Conservation (phyloP, 2,329 filamentous ascomycete genomes). For the Trichoderma lentiforme region DNA sequence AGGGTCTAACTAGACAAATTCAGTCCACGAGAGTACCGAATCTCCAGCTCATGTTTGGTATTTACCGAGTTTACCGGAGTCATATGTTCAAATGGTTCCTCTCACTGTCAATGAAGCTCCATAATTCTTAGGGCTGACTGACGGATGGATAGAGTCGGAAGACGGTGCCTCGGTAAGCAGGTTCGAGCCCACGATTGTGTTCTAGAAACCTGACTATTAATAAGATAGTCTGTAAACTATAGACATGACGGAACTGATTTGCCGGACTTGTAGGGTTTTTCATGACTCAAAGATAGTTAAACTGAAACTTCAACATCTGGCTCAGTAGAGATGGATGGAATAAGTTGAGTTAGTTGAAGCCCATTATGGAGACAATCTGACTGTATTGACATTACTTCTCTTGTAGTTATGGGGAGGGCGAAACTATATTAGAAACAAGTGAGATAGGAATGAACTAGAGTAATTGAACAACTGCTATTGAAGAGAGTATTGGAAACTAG, state of each 20-base stretch:
- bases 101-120: neutral
- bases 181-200: neutral
- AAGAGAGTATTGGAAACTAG: neutral
- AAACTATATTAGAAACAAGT: neutral
- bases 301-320: neutral
- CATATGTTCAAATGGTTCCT: neutral
- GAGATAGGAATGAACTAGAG: neutral
- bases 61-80: neutral
- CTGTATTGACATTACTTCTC: neutral
- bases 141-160: neutral
- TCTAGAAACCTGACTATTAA: neutral
- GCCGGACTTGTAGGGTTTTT: neutral
- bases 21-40: neutral
- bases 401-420: rapidly evolving
- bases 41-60: neutral
- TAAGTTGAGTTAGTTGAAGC: neutral
- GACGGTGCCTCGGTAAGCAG: neutral
- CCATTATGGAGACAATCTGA: rapidly evolving
- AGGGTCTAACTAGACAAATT: neutral
- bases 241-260: neutral
- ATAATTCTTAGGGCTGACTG: neutral
- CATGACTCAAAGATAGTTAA: neutral
- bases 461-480: neutral
- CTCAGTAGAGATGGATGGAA: neutral
- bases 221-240: neutral